Evolutionary conservation across 1,139 yeast genomes (phyloP), one percentile per base, ranked within the genome.

Genomic region (Kodamaea plutei): DNA sequence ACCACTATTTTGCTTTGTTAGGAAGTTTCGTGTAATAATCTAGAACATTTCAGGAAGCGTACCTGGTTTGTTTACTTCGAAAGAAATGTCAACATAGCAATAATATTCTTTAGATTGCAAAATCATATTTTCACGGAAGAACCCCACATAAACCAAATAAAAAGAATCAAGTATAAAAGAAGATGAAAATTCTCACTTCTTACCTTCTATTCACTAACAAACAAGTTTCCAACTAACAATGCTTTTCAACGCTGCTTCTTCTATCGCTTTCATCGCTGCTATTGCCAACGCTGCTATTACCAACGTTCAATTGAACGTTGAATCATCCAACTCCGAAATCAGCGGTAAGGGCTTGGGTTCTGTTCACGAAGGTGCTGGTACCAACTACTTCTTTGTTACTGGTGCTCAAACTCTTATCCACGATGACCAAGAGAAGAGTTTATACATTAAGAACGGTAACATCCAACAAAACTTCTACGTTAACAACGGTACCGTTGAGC

Each of bases 361-460:
- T 10, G 32, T 37, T 26, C 50, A 44, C 33, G 51, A 45, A 31
- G 51, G 51, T 26, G 50, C 50, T 10, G 51, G 49, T 19, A 30
- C 43, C 37, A 43, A 44, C 43, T 45, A 40, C 41, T 34, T 41
- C 30, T 37, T 44, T 28, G 32, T 41, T 10, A 7, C 7, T 9
- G 13, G 8, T 16, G 40, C 12, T 10, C 8, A 19, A n/a, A 6
- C 19, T 16, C n/a, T 10, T 6, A 9, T 13, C 23, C 11, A 21
- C 14, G 23, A 21, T 8, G 23, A 11, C 11, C 8, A 8, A 4
- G 14, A 21, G 8, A 12, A 21, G 14, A 9, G 13, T 13, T 10
- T 9, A 11, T 21, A 21, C 23, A 8, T 10, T 10, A 4, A 9
- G 7, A 11, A 8, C 13, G 23, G 14, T 24, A 16, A n/a, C 20